Base-by-base conservation (phyloP, 306 rosid species). In the Dryas octopetala region DNA sequence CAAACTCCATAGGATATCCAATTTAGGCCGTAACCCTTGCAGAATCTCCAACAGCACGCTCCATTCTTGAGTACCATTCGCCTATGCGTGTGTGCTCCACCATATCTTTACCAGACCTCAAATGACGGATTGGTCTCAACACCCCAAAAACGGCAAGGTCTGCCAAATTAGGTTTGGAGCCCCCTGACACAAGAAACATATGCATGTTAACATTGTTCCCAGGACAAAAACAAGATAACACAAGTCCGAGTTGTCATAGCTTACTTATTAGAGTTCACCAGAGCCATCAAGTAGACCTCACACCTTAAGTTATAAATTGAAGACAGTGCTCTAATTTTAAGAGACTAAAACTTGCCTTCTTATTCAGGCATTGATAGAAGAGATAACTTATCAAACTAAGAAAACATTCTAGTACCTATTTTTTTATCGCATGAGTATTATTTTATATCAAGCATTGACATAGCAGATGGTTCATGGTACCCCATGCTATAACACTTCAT, bases 41-140 rank as follows among this genome's bases (percentile, higher is more conserved):
- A 69, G 96, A 51, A 62, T 86, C 96, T 62, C 97, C 98, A 46
- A 96, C 97, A 48, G 60, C 81, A 8, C 19, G 80, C 83, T 96
- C 99, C 98, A 96, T 96, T 86, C 92, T 89, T 9, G 93, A 45
- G 85, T 90, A 95, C 98, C 99, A 95, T 74, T 90, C 98, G 4
- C 99, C 97, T 47, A 95, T 95, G 26, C 86, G 90, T 15, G 98
- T 92, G 84, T 92, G 88, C 80, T 92, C 93, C 73, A 95, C 96
- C 99, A 95, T 95, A 85, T 95, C 99, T 83, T 70, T 89, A 77
- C 99, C 99, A 2, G 99, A 84, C 63, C 87, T 88, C 82, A 95
- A 79, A 85, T 95, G 82, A 66, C 99, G 97, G 73, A 95, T 95
- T 8, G 99, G 99, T 78, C 97, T 86, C 51, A 95, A 68, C 76